phyloP scores from a whole-genome alignment of 257 asterid species.

The Gentiana straminea region DNA sequence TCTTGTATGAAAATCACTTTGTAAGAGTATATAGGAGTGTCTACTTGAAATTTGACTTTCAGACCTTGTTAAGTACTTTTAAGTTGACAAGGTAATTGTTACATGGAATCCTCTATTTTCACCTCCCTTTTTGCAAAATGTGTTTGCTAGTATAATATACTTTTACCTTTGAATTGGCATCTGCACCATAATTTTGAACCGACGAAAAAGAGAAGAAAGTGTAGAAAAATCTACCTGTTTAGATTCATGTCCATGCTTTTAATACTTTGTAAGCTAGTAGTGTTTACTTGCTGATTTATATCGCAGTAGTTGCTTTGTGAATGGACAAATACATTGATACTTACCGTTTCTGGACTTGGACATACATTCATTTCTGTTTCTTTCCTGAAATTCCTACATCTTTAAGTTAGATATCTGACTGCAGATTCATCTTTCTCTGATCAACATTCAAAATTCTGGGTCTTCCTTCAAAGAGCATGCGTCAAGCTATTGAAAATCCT shows the following conservation, averaged over 20 bases:
- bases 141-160: too few relatives aligned
- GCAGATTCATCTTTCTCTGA: conserved; percentile 81
- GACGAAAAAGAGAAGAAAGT: too few relatives aligned
- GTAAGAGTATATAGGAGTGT: too few relatives aligned
- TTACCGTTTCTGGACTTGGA: not conserved
- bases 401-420: conserved; percentile 24
- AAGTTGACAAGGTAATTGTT: too few relatives aligned
- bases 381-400: conserved; percentile 9
- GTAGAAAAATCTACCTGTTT: not conserved
- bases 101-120: too few relatives aligned
- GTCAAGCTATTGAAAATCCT: conserved; percentile 77
- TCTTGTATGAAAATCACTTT: too few relatives aligned
- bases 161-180: too few relatives aligned
- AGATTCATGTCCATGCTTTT: not conserved
- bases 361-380: not conserved
- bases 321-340: not conserved
- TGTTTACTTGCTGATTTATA: not conserved
- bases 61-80: too few relatives aligned
- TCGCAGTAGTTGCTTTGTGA: not conserved
- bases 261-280: not conserved
- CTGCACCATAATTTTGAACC: not conserved
- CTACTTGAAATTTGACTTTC: too few relatives aligned
- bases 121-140: too few relatives aligned
- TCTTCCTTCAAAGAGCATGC: conserved; percentile 69
- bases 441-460: conserved; percentile 64